Evolutionary conservation across 2,329 filamentous ascomycete genomes (phyloP), one percentile per base, ranked within the genome.

Genomic region (Fusarium setosum): DNA sequence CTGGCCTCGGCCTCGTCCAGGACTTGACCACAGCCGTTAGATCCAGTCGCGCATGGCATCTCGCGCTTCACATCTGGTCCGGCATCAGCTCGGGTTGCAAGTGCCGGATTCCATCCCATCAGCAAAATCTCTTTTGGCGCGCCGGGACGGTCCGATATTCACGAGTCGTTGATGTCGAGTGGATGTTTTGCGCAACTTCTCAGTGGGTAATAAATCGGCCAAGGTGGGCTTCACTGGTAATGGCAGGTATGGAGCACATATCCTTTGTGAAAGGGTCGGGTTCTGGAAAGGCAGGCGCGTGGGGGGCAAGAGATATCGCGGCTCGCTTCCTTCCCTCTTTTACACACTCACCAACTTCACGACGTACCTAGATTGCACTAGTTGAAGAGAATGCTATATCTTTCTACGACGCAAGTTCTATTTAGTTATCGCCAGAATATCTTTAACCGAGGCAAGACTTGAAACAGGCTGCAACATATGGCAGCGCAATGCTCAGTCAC

Each of bases 141-240:
- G 23, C 38, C 63, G 44, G 67, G 61, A 68, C 64, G 64, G 64
- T 58, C 64, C 64, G 64, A 67, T 68, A 64, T 60, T 18, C 24
- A 49, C 34, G 31, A 40, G 17, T 26, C 40, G 32, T 41, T 54
- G 38, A 41, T 47, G 47, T 21, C 13, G 12, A 41, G 62, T 66
- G 63, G 54, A 47, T 60, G 52, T 60, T 59, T 63, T 41, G 62
- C 48, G 37, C 58, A 60, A 41, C 47, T 53, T 60, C 56, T 40
- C 37, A 37, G 63, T 66, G 63, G 60, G 47, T 61, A 54, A 34
- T n/a, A n/a, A n/a, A n/a, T n/a, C n/a, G n/a, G n/a, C n/a, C n/a
- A n/a, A n/a, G n/a, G n/a, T n/a, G n/a, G n/a, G n/a, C n/a, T n/a
- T n/a, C n/a, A n/a, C n/a, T n/a, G n/a, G n/a, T n/a, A n/a, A n/a